Base-by-base conservation (phyloP, 176 grass and related monocot species). In the Avena eriantha region DNA sequence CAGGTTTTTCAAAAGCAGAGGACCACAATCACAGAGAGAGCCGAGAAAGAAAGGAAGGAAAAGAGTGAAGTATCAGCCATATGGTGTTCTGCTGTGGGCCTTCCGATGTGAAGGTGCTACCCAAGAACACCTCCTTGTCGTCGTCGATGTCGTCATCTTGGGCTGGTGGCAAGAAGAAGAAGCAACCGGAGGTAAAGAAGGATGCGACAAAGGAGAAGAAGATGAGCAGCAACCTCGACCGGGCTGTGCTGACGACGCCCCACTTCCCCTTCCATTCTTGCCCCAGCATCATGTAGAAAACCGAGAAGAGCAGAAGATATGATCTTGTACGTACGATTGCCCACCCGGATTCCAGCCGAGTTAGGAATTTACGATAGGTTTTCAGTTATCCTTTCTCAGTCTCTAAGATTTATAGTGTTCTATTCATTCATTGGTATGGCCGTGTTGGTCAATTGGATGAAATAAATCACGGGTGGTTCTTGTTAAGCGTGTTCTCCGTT, bases 41-140 rank as follows among this genome's bases (percentile, higher is more conserved):
- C 68, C 5, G 67, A 41, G 67, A 10, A 69, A 41, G 3, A 69
- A 36, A 35, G 68, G 8, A 69, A 70, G 26, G 29, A 66, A 21
- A 70, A 4, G 10, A 41, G 34, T 21, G 35, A 3, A 41, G 9
- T 0, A 4, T 2, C 45, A 29, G 36, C 9, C 19, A 90, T 5
- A 41, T 90, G 83, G 71, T 83, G 8, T 81, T 77, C 7, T 90
- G 49, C 1, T 86, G 79, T 65, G 58, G 86, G 41, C 36, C 69
- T 43, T 89, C 82, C 14, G 58, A 76, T 7, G 24, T 70, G 48
- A 80, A 85, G 57, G 87, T 89, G 56, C 72, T 89, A 35, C 87
- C 87, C 17, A 81, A 81, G 69, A 85, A 76, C 12, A 31, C 61
- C 13, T 65, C 60, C 1, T n/a, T 39, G 0, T 39, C 51, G 2